Base-by-base conservation (phyloP, 805 yeast genomes). In the Sugiyamaella floridensis region DNA sequence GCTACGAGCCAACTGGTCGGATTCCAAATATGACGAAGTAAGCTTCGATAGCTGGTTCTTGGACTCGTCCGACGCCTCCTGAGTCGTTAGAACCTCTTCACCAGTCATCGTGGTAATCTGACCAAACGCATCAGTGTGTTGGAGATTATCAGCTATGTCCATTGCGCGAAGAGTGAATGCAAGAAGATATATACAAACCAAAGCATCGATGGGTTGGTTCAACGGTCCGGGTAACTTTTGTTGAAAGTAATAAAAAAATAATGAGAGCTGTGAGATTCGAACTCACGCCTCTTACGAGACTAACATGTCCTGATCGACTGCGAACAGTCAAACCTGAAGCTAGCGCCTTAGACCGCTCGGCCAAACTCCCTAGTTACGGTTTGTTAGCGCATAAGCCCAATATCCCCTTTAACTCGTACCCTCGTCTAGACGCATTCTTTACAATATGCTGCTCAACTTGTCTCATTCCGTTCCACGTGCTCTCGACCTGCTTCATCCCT, bases 31-130 rank as follows among this genome's bases (percentile, higher is more conserved):
- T 9, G 57, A 50, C 18, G 52, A 22, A 2, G 57, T 47, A 46
- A 59, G 48, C 29, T 49, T 45, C 40, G 37, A 22, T 40, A 51
- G 28, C 40, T 47, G 41, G 19, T 41, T 41, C 11, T 47, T 47
- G 12, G 48, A 22, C 20, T 47, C 40, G 10, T 48, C 52, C 1
- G 47, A 15, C 28, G 43, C 43, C 8, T 47, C 48, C 1, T 46
- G 43, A 22, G 52, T 42, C 45, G 52, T 28, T 4, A 56, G 20
- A 18, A 60, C 45, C 18, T 52, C 55, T 43, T 56, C 60, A 7
- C 61, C 61, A 11, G 49, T 43, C 11, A 49, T 14, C 9, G 61
- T 58, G 10, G 59, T 43, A 15, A 60, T 55, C 40, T 53, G 54
- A 15, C 56, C 60, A 16, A 15, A 22, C 7, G 58, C 47, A 18